Evolutionary conservation across 148 eudicot species (phyloP).

Genomic region (Rhododendron molle): DNA sequence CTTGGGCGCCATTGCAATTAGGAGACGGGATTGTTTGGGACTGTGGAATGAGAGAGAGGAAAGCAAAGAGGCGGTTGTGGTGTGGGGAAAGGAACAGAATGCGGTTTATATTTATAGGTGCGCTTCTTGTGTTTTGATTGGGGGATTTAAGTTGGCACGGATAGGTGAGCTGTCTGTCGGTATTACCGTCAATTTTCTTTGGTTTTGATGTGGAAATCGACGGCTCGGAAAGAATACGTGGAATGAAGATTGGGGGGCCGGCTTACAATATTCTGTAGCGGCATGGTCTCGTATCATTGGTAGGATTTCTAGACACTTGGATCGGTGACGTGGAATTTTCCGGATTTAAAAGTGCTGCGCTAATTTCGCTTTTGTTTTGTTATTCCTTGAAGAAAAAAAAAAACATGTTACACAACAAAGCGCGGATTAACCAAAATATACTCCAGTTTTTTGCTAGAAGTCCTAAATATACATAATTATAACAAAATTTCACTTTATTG

Average conservation of each 20-base stretch:
- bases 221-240: neutral
- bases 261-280: neutral
- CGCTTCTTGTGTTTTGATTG: neutral
- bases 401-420: too few species aligned
- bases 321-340: neutral
- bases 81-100: neutral
- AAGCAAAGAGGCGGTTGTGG: neutral
- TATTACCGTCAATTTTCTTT: neutral
- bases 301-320: neutral
- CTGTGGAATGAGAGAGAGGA: neutral
- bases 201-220: neutral
- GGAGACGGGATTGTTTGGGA: neutral
- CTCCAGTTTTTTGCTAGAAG: too few species aligned
- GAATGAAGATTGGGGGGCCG: neutral
- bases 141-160: neutral
- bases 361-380: neutral
- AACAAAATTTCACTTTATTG: too few species aligned
- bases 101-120: neutral
- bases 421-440: too few species aligned
- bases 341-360: neutral
- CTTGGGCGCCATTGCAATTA: slow-evolving; percentile 7
- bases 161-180: neutral
- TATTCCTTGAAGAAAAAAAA: too few species aligned
- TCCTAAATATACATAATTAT: too few species aligned
- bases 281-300: neutral